phyloP scores from a whole-genome alignment of 345 rosid genomes.

The Chamaenerion angustifolium region DNA sequence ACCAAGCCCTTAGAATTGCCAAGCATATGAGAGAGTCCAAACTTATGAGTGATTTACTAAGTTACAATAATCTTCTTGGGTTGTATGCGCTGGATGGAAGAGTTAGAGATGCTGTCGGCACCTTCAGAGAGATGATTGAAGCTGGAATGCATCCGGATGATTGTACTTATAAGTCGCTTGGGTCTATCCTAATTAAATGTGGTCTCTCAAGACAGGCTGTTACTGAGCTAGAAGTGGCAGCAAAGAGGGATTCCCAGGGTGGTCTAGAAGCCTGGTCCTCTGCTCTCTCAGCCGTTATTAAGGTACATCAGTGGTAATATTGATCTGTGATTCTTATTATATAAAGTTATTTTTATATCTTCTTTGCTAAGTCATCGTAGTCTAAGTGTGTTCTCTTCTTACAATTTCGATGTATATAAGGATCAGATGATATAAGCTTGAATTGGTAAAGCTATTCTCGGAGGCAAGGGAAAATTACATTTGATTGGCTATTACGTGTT shows the following conservation, averaged over 20 bases:
- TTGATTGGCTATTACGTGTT: too few relatives aligned
- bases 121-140: constrained; percentile 56
- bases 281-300: constrained; percentile 38
- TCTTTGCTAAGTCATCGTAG: too few relatives aligned
- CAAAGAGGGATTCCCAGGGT: constrained; percentile 31
- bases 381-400: too few relatives aligned
- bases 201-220: constrained; percentile 58
- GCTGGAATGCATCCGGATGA: constrained; percentile 43
- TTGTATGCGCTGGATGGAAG: constrained; percentile 62
- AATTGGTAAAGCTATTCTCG: too few relatives aligned
- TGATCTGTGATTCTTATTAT: not conserved
- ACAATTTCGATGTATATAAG: too few relatives aligned
- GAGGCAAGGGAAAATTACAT: too few relatives aligned
- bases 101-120: constrained; percentile 41
- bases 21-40: constrained; percentile 51
- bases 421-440: too few relatives aligned
- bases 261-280: constrained; percentile 47
- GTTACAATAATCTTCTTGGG: constrained; percentile 55
- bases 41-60: constrained; percentile 42
- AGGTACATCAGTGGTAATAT: not conserved
- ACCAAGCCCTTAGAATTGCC: constrained; percentile 54
- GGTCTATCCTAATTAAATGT: constrained; percentile 43
- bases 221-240: constrained; percentile 28
- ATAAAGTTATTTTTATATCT: not conserved
- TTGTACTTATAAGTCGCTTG: constrained; percentile 50